These are phyloP conservation scores for Starmerella stellata DNA, from an alignment of 805 yeast species.

Conservation along the genomic window DNA sequence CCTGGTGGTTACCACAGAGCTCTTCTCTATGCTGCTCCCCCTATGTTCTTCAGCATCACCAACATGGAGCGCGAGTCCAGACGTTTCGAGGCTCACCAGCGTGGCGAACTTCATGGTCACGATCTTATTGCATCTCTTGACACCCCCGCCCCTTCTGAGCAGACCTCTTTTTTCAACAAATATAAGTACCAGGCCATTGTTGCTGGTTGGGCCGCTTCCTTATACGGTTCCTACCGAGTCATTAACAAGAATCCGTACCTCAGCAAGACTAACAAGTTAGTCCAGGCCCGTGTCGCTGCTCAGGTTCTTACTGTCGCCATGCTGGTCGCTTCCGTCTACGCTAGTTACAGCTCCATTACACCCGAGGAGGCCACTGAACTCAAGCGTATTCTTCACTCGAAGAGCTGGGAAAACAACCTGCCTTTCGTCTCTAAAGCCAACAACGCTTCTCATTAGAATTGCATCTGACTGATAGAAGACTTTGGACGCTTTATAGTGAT, in stretches of 20 bases:
- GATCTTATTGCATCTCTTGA: conserved; percentile 2
- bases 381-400: background rate
- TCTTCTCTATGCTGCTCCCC: conserved; percentile 51
- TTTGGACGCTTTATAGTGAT: too few relatives aligned
- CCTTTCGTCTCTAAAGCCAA: conserved; percentile 1
- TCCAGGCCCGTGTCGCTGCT: conserved; percentile 78
- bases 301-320: conserved; percentile 59
- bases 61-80: conserved; percentile 56
- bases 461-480: too few relatives aligned
- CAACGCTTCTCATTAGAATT: background rate
- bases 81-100: conserved; percentile 42
- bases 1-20: conserved; percentile 28
- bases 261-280: conserved; percentile 60
- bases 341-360: conserved; percentile 3
- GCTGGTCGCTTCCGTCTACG: conserved; percentile 30
- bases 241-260: conserved; percentile 56
- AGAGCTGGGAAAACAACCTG: conserved; percentile 4
- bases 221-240: conserved; percentile 58
- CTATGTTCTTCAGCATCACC: conserved; percentile 41
- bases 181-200: conserved; percentile 31
- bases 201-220: conserved; percentile 59
- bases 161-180: conserved; percentile 22
- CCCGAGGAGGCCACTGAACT: conserved; percentile 1
- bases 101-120: conserved; percentile 29
- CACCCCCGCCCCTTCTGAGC: background rate